phyloP scores from a whole-genome alignment of 305 asterid species.

The Rubia peregrina region DNA sequence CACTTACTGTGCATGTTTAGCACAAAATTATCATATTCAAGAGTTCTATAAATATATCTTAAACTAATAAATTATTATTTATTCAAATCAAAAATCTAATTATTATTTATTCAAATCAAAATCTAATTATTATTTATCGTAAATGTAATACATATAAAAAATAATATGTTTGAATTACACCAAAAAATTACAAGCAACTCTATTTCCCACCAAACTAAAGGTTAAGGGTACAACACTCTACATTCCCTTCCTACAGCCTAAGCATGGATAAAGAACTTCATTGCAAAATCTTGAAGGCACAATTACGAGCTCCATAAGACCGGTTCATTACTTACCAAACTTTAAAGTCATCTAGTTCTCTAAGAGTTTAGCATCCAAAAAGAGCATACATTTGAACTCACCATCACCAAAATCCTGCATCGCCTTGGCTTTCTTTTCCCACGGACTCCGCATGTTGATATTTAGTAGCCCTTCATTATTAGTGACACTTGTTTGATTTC shows the following conservation, averaged over 20 bases:
- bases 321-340: slow-evolving; percentile 89
- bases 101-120: too few relatives aligned
- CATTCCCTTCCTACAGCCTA: slow-evolving; percentile 17
- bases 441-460: slow-evolving; percentile 26
- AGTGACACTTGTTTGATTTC: slow-evolving; percentile 72
- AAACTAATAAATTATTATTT: too few relatives aligned
- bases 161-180: too few relatives aligned
- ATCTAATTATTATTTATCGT: too few relatives aligned
- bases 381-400: slow-evolving; percentile 80
- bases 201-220: neutral
- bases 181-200: too few relatives aligned
- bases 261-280: slow-evolving; percentile 38
- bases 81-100: too few relatives aligned
- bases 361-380: slow-evolving; percentile 68
- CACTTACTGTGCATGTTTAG: too few relatives aligned
- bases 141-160: too few relatives aligned
- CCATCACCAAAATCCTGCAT: slow-evolving; percentile 86
- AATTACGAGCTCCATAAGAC: slow-evolving; percentile 57
- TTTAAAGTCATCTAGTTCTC: slow-evolving; percentile 68
- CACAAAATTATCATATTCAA: too few relatives aligned
- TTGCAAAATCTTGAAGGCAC: slow-evolving; percentile 76
- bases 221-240: neutral
- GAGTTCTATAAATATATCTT: too few relatives aligned
- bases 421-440: slow-evolving; percentile 86
- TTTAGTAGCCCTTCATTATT: slow-evolving; percentile 84